Percentiles rank a stretch among this genome's conserved stretches.
Conservation (phyloP, 2,329 filamentous ascomycete genomes). For the Aphanocladium album region DNA sequence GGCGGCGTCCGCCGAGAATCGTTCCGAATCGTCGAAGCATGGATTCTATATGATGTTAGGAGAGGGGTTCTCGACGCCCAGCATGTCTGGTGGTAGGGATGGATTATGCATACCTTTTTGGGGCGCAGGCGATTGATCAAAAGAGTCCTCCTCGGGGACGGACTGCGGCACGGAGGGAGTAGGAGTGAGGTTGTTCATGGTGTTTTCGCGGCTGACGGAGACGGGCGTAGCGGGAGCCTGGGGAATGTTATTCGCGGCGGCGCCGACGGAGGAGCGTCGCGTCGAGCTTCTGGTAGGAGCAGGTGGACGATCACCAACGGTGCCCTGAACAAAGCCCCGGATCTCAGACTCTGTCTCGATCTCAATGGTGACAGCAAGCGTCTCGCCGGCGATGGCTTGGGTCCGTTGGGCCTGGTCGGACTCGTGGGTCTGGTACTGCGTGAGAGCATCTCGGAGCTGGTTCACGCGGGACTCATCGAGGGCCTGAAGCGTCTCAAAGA, state of each 20-base stretch:
- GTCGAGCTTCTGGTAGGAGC: constrained; percentile 35
- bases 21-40: constrained; percentile 62
- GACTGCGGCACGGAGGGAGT: constrained; percentile 8
- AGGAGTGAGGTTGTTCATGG: constrained; percentile 3
- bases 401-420: constrained; percentile 77
- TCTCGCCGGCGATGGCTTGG: constrained; percentile 69
- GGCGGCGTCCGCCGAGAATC: constrained; percentile 56
- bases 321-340: constrained; percentile 56
- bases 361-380: constrained; percentile 77
- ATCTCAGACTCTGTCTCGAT: constrained; percentile 86
- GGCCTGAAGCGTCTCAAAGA: constrained; percentile 88
- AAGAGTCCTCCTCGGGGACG: constrained; percentile 30
- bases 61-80: background rate
- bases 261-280: constrained; percentile 35
- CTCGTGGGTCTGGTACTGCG: constrained; percentile 90
- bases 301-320: constrained; percentile 31
- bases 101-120: constrained; percentile 7
- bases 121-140: constrained; percentile 7
- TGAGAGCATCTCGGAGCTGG: constrained; percentile 83
- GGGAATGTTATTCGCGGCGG: constrained; percentile 10
- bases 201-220: constrained; percentile 3
- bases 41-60: constrained; percentile 40
- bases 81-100: background rate
- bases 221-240: background rate
- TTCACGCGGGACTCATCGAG: constrained; percentile 87